Evolutionary conservation across 352 stramenopile genomes (phyloP), one percentile per base, ranked within the genome.

Genomic region (Heterotrichella gracilis): DNA sequence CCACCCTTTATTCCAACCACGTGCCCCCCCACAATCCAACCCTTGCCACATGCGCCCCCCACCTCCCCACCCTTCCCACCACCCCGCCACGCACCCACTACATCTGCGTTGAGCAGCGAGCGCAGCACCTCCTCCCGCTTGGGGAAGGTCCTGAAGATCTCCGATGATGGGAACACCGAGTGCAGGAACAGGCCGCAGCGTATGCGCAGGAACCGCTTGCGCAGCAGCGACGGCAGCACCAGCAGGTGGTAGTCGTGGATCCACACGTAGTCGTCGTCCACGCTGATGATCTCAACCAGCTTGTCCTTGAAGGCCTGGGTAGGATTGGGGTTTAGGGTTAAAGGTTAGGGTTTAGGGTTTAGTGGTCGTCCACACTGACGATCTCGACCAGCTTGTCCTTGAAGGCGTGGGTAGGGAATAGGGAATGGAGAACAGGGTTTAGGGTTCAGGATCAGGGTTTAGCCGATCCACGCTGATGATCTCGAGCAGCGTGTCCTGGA

Each of bases 221-320:
- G n/a, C 22, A 97, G 82, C 70, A 95, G 96, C 14, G 84, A 94
- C 1, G 92, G 92, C 22, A 94, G 82, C 3, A 98, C 82, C 68
- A 95, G 78, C 21, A 98, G 76, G 75, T 98, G 88, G 74, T 96
- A 97, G 69, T 93, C 92, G 72, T 97, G 89, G 25, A 98, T 83
- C 91, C 91, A 97, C 17, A 97, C 79, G 24, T 90, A 75, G 64
- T 91, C 81, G 9, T 82, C 80, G 13, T 84, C n/a, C n/a, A n/a
- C 78, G 71, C 85, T 83, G 73, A 87, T 88, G 41, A 81, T 83
- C 71, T 86, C 82, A 68, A 85, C 76, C 21, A 87, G 79, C 19
- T 79, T 89, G 80, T 95, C 92, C 42, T 89, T 82, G 72, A 96
- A 95, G 40, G 87, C 76, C 70, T 93, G 84, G 79, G 95, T 95